These are phyloP conservation scores for Amanita brunnescens DNA, from an alignment of 768 basidiomycete genomes.

Conservation along the genomic window DNA sequence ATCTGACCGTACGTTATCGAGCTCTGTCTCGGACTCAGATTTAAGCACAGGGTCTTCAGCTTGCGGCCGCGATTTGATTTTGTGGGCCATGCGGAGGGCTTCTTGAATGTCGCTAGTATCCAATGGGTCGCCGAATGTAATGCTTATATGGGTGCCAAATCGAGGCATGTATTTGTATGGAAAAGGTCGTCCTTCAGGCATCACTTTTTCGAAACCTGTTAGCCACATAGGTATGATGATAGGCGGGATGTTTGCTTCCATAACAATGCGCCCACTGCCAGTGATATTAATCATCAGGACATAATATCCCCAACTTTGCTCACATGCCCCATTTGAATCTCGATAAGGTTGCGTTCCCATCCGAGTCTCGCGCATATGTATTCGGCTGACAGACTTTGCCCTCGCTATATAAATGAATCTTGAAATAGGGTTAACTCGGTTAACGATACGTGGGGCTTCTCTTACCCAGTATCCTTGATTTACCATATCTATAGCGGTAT, in stretches of 20 bases:
- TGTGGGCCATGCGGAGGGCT: constrained; percentile 7
- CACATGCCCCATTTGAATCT: constrained; percentile 96
- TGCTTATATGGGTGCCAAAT: constrained; percentile 50
- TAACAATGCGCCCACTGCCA: constrained; percentile 72
- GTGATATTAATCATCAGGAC: neutral
- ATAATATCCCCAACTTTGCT: constrained; percentile 20
- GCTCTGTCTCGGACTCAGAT: neutral
- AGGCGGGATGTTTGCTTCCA: constrained; percentile 49
- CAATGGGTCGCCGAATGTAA: constrained; percentile 78
- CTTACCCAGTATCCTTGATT: constrained; percentile 82
- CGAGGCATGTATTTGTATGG: constrained; percentile 69
- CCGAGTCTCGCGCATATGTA: constrained; percentile 31
- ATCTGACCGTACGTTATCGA: constrained; percentile 32
- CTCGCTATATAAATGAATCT: constrained; percentile 91
- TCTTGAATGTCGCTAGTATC: constrained; percentile 28
- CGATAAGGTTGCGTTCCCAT: constrained; percentile 43
- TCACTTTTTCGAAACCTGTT: constrained; percentile 75
- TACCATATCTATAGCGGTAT: constrained; percentile 73
- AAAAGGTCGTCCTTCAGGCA: constrained; percentile 78
- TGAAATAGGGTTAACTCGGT: neutral
- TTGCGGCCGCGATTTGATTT: neutral
- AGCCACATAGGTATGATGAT: constrained; percentile 91
- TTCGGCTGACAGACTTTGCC: constrained; percentile 77
- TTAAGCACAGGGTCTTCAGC: neutral
- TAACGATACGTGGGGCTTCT: constrained; percentile 9